Evolutionary conservation across 2,329 filamentous ascomycete species (phyloP), one percentile per base, ranked within the genome.

Genomic region (Cladosporium cucumerinum): DNA sequence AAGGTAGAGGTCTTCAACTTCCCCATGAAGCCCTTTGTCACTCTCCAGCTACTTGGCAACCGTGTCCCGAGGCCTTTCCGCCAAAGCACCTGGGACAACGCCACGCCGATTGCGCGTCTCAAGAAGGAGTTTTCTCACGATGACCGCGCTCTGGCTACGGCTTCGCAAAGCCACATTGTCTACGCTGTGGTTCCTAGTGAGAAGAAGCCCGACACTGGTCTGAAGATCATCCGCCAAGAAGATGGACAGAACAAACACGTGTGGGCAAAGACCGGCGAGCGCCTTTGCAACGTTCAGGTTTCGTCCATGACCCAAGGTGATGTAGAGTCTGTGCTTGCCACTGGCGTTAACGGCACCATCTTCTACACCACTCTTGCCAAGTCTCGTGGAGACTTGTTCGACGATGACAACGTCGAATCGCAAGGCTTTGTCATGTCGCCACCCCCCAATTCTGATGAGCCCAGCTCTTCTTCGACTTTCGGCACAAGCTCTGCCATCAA

Each of bases 61-160:
- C 49, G 55, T 26, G 36, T 26, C 6, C 39, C 63, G n/a, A 60
- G 63, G 34, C 57, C 46, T 3, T 65, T 65, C 63, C 52, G 63
- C n/a, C 54, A 46, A 14, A 48, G 36, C 25, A 65, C 63, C 3
- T 61, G 57, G 63, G 87, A 75, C 81, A 85, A 69, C 78, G 83
- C 66, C 78, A 83, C 66, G 78, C 84, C 89, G 3, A 89, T 98
- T 76, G 94, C 95, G 60, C 87, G 93, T 65, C 84, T 98, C 69
- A 97, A 97, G 84, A 98, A 98, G 80, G 93, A 97, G 5, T 98
- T 98, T 72, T 95, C 99, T 74, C 95, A 98, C 79, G 89, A 97
- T 67, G 95, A 99, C 75, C 91, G 96, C 69, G 96, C 93, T 68
- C 85, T 99, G 34, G 94, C 94, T 58, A 90, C 93, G 5, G 93